Evolutionary conservation across 805 yeast species (phyloP), one percentile per base, ranked within the genome.

Genomic region (Starmerella roubikii): DNA sequence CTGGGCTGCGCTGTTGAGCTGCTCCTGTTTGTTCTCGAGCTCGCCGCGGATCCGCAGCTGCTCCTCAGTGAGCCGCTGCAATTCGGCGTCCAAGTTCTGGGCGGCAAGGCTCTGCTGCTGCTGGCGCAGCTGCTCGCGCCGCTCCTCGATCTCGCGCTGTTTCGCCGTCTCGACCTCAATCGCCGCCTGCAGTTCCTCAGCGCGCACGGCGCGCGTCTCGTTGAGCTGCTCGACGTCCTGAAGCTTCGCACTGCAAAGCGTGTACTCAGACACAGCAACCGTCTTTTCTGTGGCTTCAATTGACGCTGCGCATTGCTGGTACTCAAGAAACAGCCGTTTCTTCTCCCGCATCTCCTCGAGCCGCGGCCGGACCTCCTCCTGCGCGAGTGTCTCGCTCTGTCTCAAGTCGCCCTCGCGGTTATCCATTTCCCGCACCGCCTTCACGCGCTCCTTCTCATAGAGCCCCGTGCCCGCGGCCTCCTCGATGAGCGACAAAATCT

Each of bases 381-480:
- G 64, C 40, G 88, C 64, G 32, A 86, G 59, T 23, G 70, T 67
- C 48, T 80, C 69, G 38, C 85, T 86, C 54, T 83, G 93, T 26
- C 67, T 71, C 36, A 91, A 67, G 52, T 86, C 86, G 13, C 79
- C 70, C 50, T 91, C 94, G 53, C 88, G 88, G 60, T 85, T 86
- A 1, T 77, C 71, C 84, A 91, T 84, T 2, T 94, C 83, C 54
- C 81, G 77, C 52, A 83, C 79, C 0, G 97, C 95, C 55, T 81
- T 82, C 42, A 81, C 93, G 51, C 88, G 76, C 47, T 95, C 73
- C 45, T 85, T 94, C 58, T 91, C 97, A 54, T 83, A 91, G 69
- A 88, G 82, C 47, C 88, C 75, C 0, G 98, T 91, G 5, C 99
- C 98, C 0, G 98, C 94, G 0, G 98, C 98, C 61, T 91, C 99